A percentile compares a stretch with the other conserved stretches of the same genome.
Conservation (phyloP, 192 early-diverging fungal species). For the Backusella tarrabulga region DNA sequence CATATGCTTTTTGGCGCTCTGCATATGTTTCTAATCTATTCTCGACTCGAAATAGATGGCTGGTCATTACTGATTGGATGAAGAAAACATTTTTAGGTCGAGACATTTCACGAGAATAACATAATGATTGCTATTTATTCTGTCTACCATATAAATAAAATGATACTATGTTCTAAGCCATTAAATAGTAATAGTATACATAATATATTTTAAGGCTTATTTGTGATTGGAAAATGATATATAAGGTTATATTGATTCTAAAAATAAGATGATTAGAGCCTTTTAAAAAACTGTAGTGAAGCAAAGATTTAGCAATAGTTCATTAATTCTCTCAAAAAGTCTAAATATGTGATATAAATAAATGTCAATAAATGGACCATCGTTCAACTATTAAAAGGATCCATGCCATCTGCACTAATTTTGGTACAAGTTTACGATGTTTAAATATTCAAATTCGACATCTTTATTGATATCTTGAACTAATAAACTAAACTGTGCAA, state of each 20-base stretch:
- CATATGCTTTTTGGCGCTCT: conserved; percentile 77
- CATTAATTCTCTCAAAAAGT: background rate
- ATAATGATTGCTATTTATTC: background rate
- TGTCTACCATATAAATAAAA: background rate
- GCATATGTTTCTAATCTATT: conserved; percentile 79
- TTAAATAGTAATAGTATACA: background rate
- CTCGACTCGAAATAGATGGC: conserved; percentile 74
- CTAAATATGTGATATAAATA: background rate
- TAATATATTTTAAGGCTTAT: background rate
- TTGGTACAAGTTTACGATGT: background rate
- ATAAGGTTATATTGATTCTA: background rate
- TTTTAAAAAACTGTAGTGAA: background rate
- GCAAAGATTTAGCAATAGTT: background rate
- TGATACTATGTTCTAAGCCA: background rate
- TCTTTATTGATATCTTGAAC: background rate
- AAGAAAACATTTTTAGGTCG: conserved; percentile 90
- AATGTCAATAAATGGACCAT: background rate
- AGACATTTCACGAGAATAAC: conserved; percentile 86
- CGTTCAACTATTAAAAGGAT: background rate
- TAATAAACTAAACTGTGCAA: background rate
- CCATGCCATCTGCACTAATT: background rate
- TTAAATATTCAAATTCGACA: background rate
- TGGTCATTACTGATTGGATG: conserved; percentile 89
- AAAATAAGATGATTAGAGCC: background rate
- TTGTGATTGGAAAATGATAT: background rate